Conservation (phyloP, 768 basidiomycete genomes). For the Suillus hirtellus region DNA sequence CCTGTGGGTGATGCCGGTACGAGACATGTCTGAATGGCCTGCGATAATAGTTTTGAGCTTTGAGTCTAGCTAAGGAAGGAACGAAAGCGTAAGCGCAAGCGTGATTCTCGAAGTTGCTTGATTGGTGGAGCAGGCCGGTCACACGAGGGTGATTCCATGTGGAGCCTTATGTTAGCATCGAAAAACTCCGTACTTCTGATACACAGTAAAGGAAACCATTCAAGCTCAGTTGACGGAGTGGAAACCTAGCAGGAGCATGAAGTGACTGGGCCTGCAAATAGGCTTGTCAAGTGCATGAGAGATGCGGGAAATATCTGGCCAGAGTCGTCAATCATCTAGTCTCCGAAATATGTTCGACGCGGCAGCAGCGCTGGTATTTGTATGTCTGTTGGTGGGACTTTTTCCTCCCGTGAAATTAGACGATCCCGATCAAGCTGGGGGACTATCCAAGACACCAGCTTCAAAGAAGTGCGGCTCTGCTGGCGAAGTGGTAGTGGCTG, state of each 20-base stretch:
- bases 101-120: not conserved
- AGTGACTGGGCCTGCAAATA: not conserved
- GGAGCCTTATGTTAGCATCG: not conserved
- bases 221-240: not conserved
- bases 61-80: not conserved
- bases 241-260: no score
- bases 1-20: not conserved
- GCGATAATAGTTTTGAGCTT: not conserved
- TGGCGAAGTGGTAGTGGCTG: not conserved
- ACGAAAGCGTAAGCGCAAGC: not conserved
- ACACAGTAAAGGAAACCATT: not conserved
- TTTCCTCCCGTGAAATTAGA: not conserved
- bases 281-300: not conserved
- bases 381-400: not conserved
- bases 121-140: not conserved
- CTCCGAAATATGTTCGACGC: not conserved
- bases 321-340: not conserved
- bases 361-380: not conserved
- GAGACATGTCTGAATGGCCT: not conserved
- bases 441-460: not conserved
- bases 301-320: not conserved
- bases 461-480: not conserved
- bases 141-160: not conserved
- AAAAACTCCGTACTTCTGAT: not conserved
- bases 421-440: not conserved